Percentiles rank a stretch among this genome's conserved stretches.
Conservation (phyloP, 2,329 filamentous ascomycete species). For the Neonectria coccinea region DNA sequence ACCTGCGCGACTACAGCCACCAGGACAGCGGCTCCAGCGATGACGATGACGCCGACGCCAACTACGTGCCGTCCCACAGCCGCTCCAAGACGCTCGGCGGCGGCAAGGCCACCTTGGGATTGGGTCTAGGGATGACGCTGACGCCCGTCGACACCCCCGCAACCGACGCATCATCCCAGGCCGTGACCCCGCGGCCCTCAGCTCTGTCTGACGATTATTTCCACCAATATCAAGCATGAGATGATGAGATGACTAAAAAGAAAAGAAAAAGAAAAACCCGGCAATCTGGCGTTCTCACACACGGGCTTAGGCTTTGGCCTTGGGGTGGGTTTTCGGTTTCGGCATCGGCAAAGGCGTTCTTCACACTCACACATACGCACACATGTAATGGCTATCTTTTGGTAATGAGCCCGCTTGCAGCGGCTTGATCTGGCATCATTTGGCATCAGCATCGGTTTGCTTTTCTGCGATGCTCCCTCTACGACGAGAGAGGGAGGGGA, state of each 20-base stretch:
- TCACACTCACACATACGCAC: conserved; percentile 2
- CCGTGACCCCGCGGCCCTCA: conserved; percentile 37
- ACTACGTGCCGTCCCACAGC: conserved; percentile 48
- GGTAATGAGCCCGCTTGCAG: conserved; percentile 25
- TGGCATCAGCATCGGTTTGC: conserved; percentile 26
- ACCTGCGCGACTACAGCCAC: conserved; percentile 45
- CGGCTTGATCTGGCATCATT: conserved; percentile 39
- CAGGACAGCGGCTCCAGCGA: conserved; percentile 47
- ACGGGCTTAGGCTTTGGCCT: conserved; percentile 15
- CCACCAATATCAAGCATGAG: conserved; percentile 38
- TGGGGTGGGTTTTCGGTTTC: not conserved
- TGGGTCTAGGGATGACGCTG: conserved; percentile 43
- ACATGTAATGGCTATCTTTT: conserved; percentile 18
- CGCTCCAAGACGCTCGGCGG: conserved; percentile 52
- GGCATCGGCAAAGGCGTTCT: conserved; percentile 23
- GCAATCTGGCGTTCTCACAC: conserved; percentile 36
- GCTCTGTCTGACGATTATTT: conserved; percentile 42
- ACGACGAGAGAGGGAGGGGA: conserved; percentile 14
- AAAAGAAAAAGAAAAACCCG: conserved; percentile 29
- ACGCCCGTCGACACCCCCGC: conserved; percentile 44
- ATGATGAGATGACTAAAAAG: conserved; percentile 23
- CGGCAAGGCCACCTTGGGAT: conserved; percentile 38
- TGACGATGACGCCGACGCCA: conserved; percentile 40
- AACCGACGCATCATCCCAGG: conserved; percentile 26
- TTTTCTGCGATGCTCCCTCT: conserved; percentile 31